Evolutionary conservation across 208 protist genomes (phyloP), one percentile per base, ranked within the genome.

Genomic region (Trypanosoma lewisi): DNA sequence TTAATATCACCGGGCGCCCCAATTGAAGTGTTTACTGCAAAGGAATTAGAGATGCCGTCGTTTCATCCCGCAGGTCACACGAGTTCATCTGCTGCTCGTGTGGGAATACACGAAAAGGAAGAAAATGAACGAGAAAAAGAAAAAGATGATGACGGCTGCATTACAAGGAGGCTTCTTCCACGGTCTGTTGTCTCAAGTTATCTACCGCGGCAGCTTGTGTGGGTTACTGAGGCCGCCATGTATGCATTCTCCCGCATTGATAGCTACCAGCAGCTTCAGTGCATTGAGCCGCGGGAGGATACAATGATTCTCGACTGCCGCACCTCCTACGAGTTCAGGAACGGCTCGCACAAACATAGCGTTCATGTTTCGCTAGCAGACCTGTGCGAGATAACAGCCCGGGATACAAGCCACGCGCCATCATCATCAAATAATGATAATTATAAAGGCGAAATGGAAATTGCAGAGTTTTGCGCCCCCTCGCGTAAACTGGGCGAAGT

Each of bases 241-340:
- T 34, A 33, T 64, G 57, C 45, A 9, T 42, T 33, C 0, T 59
- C 31, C 23, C 52, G 69, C 19, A n/a, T 75, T 48, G 61, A 51
- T 28, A 56, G 37, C 31, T 75, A 68, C 45, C 51, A 61, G 21
- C n/a, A 66, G 19, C 63, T 80, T 54, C n/a, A 49, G 2, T 59
- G 33, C 23, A 69, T 80, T 17, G 73, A 74, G 41, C 67, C 71
- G 34, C 21, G 19, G 4, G 59, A 69, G 1, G 54, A 45, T 16
- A 73, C 70, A 14, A 27, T 92, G 23, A 76, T 90, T 27, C 50
- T 94, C 14, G 85, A 91, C 41, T 80, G 85, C 66, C 85, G 88
- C 27, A 90, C 85, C 11, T 72, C 82, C 23, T 94, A 82, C 69
- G 84, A 94, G 73, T 91, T 92, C 63, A 80, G 77, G 53, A 89